Percentiles rank a stretch among this genome's conserved stretches.
phyloP scores from a whole-genome alignment of 495 filamentous ascomycete species.

The Cryomyces minteri region DNA sequence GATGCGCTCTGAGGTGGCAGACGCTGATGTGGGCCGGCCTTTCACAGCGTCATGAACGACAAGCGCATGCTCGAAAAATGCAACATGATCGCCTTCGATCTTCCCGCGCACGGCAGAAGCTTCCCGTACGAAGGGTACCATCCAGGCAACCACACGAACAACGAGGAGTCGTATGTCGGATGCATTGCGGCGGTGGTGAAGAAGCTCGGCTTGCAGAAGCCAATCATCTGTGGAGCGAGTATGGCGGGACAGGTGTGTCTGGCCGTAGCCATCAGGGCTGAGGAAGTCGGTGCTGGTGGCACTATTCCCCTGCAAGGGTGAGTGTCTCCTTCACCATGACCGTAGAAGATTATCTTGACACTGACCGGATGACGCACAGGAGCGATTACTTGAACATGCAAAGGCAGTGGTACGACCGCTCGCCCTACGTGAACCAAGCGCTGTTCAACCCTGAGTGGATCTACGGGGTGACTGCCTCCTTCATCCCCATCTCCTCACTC shows the following conservation, averaged over 20 bases:
- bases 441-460: slow-evolving; percentile 26
- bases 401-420: slow-evolving; percentile 12
- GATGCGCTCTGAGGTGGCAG: too few relatives aligned
- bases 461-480: slow-evolving; percentile 13
- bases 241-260: slow-evolving; percentile 27
- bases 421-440: slow-evolving; percentile 11
- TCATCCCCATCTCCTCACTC: background rate
- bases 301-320: slow-evolving; percentile 21
- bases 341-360: background rate
- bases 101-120: slow-evolving; percentile 21
- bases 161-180: slow-evolving; percentile 22
- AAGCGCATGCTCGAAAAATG: slow-evolving; percentile 17
- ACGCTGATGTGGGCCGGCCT: too few relatives aligned
- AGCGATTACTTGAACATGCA: slow-evolving; percentile 13
- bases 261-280: slow-evolving; percentile 19
- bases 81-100: slow-evolving; percentile 22
- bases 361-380: background rate
- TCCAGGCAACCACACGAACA: slow-evolving; percentile 22
- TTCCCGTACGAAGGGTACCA: slow-evolving; percentile 17
- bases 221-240: slow-evolving; percentile 23
- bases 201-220: slow-evolving; percentile 17
- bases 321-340: background rate
- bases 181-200: slow-evolving; percentile 20
- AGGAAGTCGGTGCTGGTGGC: slow-evolving; percentile 22
- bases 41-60: slow-evolving; percentile 23